Evolutionary conservation across 768 basidiomycete genomes (phyloP), one percentile per base, ranked within the genome.

Genomic region (Trametes maxima): DNA sequence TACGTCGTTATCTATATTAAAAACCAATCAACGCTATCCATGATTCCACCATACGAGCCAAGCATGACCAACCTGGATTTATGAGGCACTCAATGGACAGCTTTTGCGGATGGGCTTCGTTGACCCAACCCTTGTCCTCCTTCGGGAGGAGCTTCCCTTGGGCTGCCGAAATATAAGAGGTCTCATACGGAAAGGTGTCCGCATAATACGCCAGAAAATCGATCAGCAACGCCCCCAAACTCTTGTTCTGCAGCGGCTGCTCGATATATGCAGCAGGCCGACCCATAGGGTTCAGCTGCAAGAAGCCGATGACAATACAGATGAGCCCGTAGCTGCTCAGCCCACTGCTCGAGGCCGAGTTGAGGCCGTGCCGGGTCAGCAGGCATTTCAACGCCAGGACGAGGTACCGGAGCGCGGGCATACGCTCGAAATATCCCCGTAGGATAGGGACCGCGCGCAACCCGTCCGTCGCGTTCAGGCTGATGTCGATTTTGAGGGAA

Each of bases 201-300:
- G 83, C 87, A 68, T 90, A 92, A 48, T 87, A 83, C 67, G 82
- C 77, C 64, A 90, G 78, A 66, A 91, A 89, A 64, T 88, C 87
- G 24, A 81, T 70, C 21, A 90, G 72, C 8, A 91, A 77, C 1
- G 77, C 72, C 5, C 89, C 89, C 2, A 90, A 78, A 0, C 79
- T 78, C 57, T 78, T 71, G 48, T 78, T 82, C 66, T 80, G 75
- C 54, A 80, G 72, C 5, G 87, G 85, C 56, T 74, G 69, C 36
- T 74, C 70, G 42, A 80, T 65, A 44, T 79, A 78, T 54, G 80
- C 79, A 2, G 72, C 72, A 5, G 81, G 72, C 5, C 83, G 80
- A n/a, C 84, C 70, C 63, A 77, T 78, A 0, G 89, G 88, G 69
- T 90, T 88, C 13, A 84, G 75, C 87, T 88, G 64, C 12, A 92